Evolutionary conservation across 2,329 filamentous ascomycete genomes (phyloP).

Genomic region (Trichoderma sp.): DNA sequence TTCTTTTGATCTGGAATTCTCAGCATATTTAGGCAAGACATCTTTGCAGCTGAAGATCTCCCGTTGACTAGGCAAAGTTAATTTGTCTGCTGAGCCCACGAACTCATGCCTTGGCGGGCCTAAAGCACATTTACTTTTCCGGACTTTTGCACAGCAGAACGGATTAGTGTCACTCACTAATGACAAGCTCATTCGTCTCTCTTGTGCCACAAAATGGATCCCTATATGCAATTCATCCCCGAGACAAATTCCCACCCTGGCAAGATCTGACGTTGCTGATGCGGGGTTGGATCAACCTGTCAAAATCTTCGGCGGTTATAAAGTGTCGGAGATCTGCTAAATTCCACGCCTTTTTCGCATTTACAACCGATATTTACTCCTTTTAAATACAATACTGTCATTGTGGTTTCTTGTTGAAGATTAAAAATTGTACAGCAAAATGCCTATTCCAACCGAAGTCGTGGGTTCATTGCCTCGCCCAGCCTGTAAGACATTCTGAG

Average conservation of each 20-base stretch:
- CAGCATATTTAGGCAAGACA: too few relatives aligned
- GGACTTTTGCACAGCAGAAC: background rate
- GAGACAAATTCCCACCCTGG: background rate
- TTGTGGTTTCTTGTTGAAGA: too few relatives aligned
- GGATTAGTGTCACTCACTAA: background rate
- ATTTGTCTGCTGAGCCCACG: background rate
- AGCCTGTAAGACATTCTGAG: background rate
- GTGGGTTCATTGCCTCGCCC: constrained; percentile 18
- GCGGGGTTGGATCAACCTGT: constrained; percentile 2
- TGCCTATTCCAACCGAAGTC: constrained; percentile 17
- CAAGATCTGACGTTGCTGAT: constrained; percentile 17
- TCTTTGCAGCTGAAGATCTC: constrained; percentile 4
- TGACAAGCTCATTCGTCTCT: background rate
- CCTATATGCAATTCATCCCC: background rate
- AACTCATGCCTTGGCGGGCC: background rate
- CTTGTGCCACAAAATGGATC: background rate
- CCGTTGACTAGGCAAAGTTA: background rate
- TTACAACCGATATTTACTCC: background rate
- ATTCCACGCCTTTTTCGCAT: background rate
- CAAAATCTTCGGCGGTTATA: background rate
- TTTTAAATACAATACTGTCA: background rate
- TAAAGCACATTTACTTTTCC: background rate
- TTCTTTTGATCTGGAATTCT: background rate
- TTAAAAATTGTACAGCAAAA: background rate
- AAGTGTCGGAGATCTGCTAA: background rate